Percentiles rank a stretch among this genome's conserved stretches.
Conservation (phyloP, 1,284 basidiomycete genomes). For the Ceratobasidium sp. region DNA sequence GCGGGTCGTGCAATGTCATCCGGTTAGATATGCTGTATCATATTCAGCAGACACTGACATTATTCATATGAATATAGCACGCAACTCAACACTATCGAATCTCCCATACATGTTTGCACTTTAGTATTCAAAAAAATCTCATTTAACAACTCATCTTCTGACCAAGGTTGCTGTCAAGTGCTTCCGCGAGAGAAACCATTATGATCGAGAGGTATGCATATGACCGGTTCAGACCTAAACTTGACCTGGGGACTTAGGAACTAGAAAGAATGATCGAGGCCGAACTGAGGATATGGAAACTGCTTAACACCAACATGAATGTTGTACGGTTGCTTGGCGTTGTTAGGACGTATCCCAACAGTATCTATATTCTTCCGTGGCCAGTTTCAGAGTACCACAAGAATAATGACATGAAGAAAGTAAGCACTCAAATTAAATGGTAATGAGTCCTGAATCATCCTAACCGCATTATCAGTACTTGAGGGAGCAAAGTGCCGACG, state of each 20-base stretch:
- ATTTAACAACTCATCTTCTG: not conserved
- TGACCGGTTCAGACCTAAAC: not conserved
- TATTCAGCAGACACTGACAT: not conserved
- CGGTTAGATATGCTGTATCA: not conserved
- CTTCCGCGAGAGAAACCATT: not conserved
- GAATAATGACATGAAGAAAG: not conserved
- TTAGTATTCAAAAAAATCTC: not conserved
- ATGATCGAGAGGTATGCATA: not conserved
- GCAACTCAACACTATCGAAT: not conserved
- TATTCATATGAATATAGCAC: not conserved
- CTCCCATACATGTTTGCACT: not conserved
- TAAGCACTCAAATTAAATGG: not conserved
- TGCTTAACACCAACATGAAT: not conserved
- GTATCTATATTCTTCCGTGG: not conserved
- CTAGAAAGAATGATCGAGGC: not conserved
- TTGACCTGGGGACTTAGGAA: not conserved
- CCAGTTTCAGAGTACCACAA: not conserved
- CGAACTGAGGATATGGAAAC: conserved; percentile 16
- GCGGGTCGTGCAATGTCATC: not conserved
- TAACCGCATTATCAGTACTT: not conserved
- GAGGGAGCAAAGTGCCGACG: not conserved
- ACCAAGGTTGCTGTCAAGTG: not conserved
- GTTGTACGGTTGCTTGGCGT: not conserved
- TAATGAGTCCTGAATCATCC: not conserved
- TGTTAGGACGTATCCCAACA: not conserved